Percentiles rank a stretch among this genome's conserved stretches.
Conservation (phyloP, 2,329 filamentous ascomycete genomes). For the Hirsutella thompsonii region DNA sequence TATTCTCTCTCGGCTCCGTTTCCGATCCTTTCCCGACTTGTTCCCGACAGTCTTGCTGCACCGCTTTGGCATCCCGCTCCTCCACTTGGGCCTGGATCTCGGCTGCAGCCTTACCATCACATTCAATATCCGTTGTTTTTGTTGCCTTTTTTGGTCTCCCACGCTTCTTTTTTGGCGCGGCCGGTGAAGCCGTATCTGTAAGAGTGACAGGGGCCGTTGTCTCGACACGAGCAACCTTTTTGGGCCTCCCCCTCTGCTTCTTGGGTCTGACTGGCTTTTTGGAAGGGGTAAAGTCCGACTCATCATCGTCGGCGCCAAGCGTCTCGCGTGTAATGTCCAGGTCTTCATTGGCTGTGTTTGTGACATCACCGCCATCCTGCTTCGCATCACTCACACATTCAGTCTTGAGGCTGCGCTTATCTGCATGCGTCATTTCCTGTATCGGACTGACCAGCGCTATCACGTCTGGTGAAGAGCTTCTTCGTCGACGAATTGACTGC, state of each 20-base stretch:
- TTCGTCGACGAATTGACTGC: not conserved
- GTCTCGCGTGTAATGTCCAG: not conserved
- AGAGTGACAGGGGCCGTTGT: slow-evolving; percentile 4
- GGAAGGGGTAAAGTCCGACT: slow-evolving; percentile 4
- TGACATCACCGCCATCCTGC: not conserved
- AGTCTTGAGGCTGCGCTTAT: not conserved
- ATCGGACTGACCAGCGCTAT: slow-evolving; percentile 1
- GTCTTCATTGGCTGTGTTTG: too few relatives aligned
- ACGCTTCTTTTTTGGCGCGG: slow-evolving; percentile 20
- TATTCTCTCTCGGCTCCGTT: too few relatives aligned
- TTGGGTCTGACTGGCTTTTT: slow-evolving; percentile 10
- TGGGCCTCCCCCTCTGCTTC: slow-evolving; percentile 19
- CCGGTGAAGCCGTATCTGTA: not conserved
- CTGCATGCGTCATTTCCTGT: not conserved
- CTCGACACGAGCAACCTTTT: slow-evolving; percentile 11
- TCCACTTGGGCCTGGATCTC: not conserved
- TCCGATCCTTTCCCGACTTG: too few relatives aligned
- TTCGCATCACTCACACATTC: not conserved
- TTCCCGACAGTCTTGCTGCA: too few relatives aligned
- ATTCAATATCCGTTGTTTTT: not conserved
- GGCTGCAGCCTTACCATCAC: not conserved
- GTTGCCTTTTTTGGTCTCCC: slow-evolving; percentile 27
- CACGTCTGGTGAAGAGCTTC: slow-evolving; percentile 8
- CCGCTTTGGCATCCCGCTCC: not conserved
- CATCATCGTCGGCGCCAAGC: slow-evolving; percentile 7